These are phyloP conservation scores for Sporisorium scitamineum DNA, from an alignment of 1,284 basidiomycete genomes.

Conservation along the genomic window DNA sequence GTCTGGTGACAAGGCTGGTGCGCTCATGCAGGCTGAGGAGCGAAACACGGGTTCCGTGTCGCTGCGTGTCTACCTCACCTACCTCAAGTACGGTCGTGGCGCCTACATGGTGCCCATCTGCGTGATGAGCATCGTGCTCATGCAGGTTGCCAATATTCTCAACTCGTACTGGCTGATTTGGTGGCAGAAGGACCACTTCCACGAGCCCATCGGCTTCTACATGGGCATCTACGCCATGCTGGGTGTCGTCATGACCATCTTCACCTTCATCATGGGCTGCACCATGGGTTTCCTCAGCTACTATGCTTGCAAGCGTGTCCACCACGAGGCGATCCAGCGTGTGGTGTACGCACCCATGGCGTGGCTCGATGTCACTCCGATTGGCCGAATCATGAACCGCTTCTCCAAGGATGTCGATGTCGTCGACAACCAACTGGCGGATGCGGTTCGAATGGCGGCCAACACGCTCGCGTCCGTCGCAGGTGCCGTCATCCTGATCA, in stretches of 20 bases:
- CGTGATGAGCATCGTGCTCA: conserved; percentile 74
- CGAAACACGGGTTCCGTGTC: conserved; percentile 67
- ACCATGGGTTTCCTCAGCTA: conserved; percentile 77
- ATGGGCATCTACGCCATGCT: conserved; percentile 79
- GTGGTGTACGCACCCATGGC: conserved; percentile 78
- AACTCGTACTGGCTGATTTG: conserved; percentile 70
- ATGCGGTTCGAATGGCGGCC: conserved; percentile 66
- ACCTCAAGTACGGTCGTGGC: conserved; percentile 77
- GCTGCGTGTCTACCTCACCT: conserved; percentile 76
- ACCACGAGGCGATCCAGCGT: conserved; percentile 74
- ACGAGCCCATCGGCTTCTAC: conserved; percentile 74
- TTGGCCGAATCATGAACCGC: conserved; percentile 86
- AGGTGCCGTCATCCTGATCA: conserved; percentile 77
- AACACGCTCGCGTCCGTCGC: conserved; percentile 70
- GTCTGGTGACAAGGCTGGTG: conserved; percentile 47
- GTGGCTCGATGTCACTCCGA: conserved; percentile 86
- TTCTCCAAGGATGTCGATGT: conserved; percentile 82
- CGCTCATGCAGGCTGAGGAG: conserved; percentile 63
- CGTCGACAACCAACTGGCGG: conserved; percentile 78
- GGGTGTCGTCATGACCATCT: conserved; percentile 75
- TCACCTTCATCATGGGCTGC: conserved; percentile 76
- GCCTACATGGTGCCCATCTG: conserved; percentile 75
- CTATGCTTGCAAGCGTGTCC: conserved; percentile 76
- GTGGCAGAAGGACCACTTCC: conserved; percentile 75
- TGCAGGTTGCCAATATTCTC: conserved; percentile 75